Conservation (phyloP, 73 alveolate species). For the Diophrys sp. region DNA sequence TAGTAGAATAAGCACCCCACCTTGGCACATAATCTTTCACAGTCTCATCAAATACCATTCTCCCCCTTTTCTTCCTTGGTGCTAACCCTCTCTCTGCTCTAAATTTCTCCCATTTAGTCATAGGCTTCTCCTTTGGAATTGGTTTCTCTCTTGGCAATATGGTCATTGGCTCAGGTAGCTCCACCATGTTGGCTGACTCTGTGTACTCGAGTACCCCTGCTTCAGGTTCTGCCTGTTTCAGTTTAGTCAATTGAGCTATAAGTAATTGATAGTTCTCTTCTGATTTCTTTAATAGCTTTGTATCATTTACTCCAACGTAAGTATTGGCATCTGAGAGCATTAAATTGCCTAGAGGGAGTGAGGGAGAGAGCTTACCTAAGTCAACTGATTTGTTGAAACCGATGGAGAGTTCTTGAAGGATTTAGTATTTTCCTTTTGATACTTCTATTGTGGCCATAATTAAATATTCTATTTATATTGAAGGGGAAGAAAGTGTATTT, state of each 20-base stretch:
- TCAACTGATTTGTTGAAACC: slow-evolving; percentile 41
- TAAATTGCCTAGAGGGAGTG: no score
- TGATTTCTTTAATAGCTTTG: slow-evolving; percentile 20
- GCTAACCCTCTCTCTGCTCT: slow-evolving; percentile 77
- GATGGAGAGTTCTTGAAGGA: slow-evolving; percentile 7
- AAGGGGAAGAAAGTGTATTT: no score
- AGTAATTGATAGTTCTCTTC: slow-evolving; percentile 33
- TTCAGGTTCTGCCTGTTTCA: slow-evolving; percentile 55
- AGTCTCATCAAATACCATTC: slow-evolving; percentile 80
- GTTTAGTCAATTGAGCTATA: slow-evolving; percentile 34
- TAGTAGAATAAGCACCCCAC: slow-evolving; percentile 78
- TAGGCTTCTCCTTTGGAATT: slow-evolving; percentile 82
- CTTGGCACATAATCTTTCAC: slow-evolving; percentile 88
- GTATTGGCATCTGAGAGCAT: slow-evolving; percentile 34
- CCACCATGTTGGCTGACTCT: slow-evolving; percentile 50
- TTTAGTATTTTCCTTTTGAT: background rate
- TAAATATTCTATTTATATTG: slow-evolving; percentile 14
- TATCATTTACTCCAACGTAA: slow-evolving; percentile 8
- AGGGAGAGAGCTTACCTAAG: no score
- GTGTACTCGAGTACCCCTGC: slow-evolving; percentile 71
- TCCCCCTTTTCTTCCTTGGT: slow-evolving; percentile 74
- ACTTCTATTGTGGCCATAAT: slow-evolving; percentile 20
- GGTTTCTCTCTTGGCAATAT: slow-evolving; percentile 83
- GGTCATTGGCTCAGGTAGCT: slow-evolving; percentile 68
- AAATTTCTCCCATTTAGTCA: slow-evolving; percentile 94